Conservation (phyloP, 345 rosid species). For the Acer campestre region DNA sequence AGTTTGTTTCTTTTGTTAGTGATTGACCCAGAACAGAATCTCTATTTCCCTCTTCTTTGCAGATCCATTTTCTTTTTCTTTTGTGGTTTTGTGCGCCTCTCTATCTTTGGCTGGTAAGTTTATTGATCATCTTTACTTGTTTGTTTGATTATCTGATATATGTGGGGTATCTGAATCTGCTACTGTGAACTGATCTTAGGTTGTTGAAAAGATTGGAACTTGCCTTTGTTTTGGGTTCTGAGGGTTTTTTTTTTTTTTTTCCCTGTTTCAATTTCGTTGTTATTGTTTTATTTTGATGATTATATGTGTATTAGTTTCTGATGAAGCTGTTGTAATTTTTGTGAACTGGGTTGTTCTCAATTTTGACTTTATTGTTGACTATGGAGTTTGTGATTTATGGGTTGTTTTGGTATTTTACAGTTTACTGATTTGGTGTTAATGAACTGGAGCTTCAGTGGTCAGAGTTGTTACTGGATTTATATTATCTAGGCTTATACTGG, state of each 20-base stretch:
- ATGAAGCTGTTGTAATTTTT: slow-evolving; percentile 1
- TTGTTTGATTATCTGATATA: not conserved
- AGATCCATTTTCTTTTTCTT: slow-evolving; percentile 29
- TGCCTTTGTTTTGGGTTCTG: slow-evolving; percentile 13
- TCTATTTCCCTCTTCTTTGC: slow-evolving; percentile 1
- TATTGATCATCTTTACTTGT: not conserved
- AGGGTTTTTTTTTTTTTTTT: slow-evolving; percentile 14
- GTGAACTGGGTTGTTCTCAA: slow-evolving; percentile 27
- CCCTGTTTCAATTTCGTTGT: not conserved
- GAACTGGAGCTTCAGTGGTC: slow-evolving; percentile 56
- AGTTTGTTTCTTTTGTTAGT: not conserved
- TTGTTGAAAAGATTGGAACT: slow-evolving; percentile 15
- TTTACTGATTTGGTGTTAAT: slow-evolving; percentile 44
- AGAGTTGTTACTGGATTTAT: slow-evolving; percentile 38
- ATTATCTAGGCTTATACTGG: slow-evolving; percentile 27
- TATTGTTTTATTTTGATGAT: not conserved
- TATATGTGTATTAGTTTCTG: not conserved
- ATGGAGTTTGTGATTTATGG: not conserved
- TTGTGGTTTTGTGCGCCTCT: not conserved
- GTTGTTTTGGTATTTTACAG: slow-evolving; percentile 34
- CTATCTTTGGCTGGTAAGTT: slow-evolving; percentile 24
- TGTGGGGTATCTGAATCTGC: not conserved
- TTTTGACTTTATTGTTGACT: slow-evolving; percentile 26
- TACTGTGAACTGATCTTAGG: slow-evolving; percentile 20
- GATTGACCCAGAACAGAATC: not conserved